phyloP scores from a whole-genome alignment of 345 rosid genomes.

The Microcos paniculata region DNA sequence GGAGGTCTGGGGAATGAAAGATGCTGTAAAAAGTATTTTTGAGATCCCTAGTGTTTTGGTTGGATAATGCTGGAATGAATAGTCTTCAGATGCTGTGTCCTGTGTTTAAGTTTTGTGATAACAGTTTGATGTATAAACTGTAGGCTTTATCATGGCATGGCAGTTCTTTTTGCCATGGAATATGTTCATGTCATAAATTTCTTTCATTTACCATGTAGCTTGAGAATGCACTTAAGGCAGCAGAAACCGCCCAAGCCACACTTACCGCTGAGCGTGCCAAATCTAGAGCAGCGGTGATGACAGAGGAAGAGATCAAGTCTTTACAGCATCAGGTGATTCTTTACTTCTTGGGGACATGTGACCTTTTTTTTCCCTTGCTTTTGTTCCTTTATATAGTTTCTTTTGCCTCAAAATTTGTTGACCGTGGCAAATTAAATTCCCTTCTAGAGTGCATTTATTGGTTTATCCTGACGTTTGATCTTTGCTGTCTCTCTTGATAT shows the following conservation, averaged over 20 bases:
- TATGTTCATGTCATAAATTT: neutral
- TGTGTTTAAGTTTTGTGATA: neutral
- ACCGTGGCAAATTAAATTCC: neutral
- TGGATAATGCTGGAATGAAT: neutral
- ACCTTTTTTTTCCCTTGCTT: neutral
- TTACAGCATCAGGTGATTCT: slow-evolving; percentile 79
- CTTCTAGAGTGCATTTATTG: neutral
- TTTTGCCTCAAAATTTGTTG: neutral
- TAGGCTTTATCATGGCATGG: neutral
- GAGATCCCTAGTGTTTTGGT: neutral
- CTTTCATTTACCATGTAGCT: slow-evolving; percentile 47
- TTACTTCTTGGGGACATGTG: slow-evolving; percentile 11
- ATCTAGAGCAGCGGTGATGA: slow-evolving; percentile 66
- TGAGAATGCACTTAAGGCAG: slow-evolving; percentile 77
- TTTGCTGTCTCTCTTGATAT: slow-evolving; percentile 3
- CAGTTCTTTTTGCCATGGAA: neutral
- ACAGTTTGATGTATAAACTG: neutral
- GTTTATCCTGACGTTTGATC: neutral
- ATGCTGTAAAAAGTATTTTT: neutral
- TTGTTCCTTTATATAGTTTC: neutral
- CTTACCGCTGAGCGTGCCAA: slow-evolving; percentile 79
- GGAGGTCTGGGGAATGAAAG: neutral
- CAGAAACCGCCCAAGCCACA: slow-evolving; percentile 65
- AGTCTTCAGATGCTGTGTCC: neutral
- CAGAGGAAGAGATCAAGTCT: slow-evolving; percentile 86